phyloP scores from a whole-genome alignment of 257 asterid species.

The Thymus mandschuricus region DNA sequence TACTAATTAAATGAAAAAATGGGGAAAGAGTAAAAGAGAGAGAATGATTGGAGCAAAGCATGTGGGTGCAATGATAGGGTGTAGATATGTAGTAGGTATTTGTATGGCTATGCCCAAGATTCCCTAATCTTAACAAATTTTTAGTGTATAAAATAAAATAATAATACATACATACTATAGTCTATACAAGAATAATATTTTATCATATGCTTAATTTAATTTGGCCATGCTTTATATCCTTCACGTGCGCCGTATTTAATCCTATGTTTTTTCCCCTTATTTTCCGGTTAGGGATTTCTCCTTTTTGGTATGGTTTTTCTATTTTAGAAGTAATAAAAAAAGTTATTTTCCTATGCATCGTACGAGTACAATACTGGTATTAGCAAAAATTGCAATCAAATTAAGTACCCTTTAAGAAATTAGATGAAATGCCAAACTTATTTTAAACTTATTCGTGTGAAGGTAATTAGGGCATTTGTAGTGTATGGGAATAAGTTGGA shows the following conservation, averaged over 20 bases:
- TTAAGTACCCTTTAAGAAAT: too few relatives aligned
- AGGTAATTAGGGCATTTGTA: too few relatives aligned
- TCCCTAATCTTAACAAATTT: not conserved
- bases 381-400: too few relatives aligned
- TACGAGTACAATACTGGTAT: too few relatives aligned
- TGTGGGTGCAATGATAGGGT: constrained; percentile 44
- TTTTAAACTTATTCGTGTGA: too few relatives aligned
- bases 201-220: constrained; percentile 1
- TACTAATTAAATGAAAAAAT: not conserved
- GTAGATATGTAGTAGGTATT: constrained; percentile 23
- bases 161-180: too few relatives aligned
- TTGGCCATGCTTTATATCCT: not conserved
- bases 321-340: too few relatives aligned
- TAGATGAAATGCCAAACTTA: too few relatives aligned
- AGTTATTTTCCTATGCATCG: too few relatives aligned
- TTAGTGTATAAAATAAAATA: not conserved
- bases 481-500: too few relatives aligned
- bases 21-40: constrained; percentile 12
- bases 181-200: not conserved
- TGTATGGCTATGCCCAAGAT: constrained; percentile 25
- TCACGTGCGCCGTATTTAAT: constrained; percentile 1
- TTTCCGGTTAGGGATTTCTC: not conserved
- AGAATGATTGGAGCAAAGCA: constrained; percentile 41
- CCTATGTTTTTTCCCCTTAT: not conserved
- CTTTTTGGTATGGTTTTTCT: too few relatives aligned